Percentiles rank a stretch among this genome's conserved stretches.
Conservation (phyloP, 345 rosid genomes). For the Salix caprea region DNA sequence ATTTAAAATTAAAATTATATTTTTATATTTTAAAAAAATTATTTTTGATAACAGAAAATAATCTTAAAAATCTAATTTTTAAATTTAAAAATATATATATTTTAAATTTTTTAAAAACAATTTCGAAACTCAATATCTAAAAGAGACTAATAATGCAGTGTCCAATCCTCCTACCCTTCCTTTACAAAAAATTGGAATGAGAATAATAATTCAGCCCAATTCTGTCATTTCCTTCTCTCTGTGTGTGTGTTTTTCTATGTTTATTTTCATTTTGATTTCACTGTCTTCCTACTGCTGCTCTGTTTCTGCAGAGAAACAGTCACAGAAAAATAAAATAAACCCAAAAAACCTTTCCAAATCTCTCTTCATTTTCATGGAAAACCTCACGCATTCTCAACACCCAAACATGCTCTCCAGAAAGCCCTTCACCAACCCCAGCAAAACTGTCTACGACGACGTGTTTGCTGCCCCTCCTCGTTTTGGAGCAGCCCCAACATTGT, state of each 20-base stretch:
- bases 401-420: slow-evolving; percentile 36
- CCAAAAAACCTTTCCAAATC: slow-evolving; percentile 11
- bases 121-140: no score
- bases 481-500: slow-evolving; percentile 46
- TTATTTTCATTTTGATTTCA: background rate
- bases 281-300: background rate
- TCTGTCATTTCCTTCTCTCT: slow-evolving; percentile 18
- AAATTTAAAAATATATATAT: no score
- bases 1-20: no score
- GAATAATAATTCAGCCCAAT: slow-evolving; percentile 18
- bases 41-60: no score
- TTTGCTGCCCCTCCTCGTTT: slow-evolving; percentile 67
- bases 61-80: no score
- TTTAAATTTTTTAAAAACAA: no score
- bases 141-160: no score
- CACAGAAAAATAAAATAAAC: slow-evolving; percentile 17
- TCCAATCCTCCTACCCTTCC: background rate
- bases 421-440: slow-evolving; percentile 10
- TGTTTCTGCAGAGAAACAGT: background rate
- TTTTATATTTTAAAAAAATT: no score
- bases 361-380: slow-evolving; percentile 48
- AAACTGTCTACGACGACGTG: slow-evolving; percentile 64
- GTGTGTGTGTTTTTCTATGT: background rate
- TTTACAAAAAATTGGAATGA: no score
- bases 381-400: slow-evolving; percentile 51